These are phyloP conservation scores for Beta corolliflora DNA, from an alignment of 179 eudicot species.

Conservation along the genomic window DNA sequence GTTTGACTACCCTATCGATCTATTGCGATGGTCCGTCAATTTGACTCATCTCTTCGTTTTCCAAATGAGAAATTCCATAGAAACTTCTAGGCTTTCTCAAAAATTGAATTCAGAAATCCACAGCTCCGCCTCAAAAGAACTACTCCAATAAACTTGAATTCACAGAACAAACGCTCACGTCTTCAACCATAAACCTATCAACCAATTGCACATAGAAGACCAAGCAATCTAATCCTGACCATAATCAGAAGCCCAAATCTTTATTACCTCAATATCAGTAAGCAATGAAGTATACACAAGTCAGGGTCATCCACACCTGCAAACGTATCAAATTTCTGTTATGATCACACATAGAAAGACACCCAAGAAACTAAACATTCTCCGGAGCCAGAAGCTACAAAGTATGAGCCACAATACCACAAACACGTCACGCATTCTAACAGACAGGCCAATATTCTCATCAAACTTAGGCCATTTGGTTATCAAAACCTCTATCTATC, in stretches of 20 bases:
- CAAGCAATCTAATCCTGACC: constrained; percentile 26
- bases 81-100: constrained; percentile 10
- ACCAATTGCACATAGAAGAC: constrained; percentile 14
- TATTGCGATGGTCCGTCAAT: constrained; percentile 1
- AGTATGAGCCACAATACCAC: background rate
- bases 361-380: background rate
- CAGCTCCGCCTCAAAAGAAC: constrained; percentile 5
- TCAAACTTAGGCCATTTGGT: background rate
- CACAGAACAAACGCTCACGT: constrained; percentile 30
- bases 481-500: background rate
- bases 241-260: constrained; percentile 21
- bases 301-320: constrained; percentile 28
- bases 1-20: background rate
- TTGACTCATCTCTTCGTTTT: constrained; percentile 2
- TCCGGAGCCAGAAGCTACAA: background rate
- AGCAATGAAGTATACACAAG: constrained; percentile 20
- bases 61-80: background rate
- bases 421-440: background rate
- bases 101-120: no score
- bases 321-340: constrained; percentile 18
- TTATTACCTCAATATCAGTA: constrained; percentile 21
- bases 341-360: background rate
- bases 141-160: constrained; percentile 7
- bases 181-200: constrained; percentile 27
- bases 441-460: background rate